These are phyloP conservation scores for Penicillium ochrochloron DNA, from an alignment of 495 filamentous ascomycete species.

Conservation along the genomic window DNA sequence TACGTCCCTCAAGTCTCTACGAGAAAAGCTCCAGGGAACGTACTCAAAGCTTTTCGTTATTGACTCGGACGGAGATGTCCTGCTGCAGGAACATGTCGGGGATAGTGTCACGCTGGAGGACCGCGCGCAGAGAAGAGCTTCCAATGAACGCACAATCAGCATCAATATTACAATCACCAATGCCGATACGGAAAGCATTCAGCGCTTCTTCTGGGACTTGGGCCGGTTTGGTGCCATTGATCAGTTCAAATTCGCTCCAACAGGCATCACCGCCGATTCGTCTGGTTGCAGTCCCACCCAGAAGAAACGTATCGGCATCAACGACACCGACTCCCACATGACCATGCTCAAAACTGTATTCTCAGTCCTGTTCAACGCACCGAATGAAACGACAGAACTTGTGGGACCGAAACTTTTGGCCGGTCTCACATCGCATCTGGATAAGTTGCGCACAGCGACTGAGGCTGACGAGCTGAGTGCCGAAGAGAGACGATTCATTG, in stretches of 20 bases:
- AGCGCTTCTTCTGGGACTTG: slow-evolving; percentile 4
- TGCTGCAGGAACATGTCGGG: background rate
- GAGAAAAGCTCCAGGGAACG: background rate
- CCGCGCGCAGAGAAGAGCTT: background rate
- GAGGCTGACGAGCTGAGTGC: background rate
- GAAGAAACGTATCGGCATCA: background rate
- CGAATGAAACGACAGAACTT: background rate
- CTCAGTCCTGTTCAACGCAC: background rate
- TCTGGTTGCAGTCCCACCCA: background rate
- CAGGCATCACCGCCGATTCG: background rate
- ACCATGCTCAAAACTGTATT: background rate
- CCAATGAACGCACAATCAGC: background rate
- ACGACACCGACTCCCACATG: background rate
- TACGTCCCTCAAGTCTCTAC: background rate
- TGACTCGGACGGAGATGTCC: background rate
- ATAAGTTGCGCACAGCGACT: background rate
- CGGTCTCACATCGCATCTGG: background rate
- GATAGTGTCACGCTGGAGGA: background rate
- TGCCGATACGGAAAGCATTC: background rate
- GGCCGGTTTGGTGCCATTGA: background rate
- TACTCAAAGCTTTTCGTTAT: background rate
- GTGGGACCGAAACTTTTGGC: background rate
- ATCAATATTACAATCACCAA: background rate
- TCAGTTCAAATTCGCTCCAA: slow-evolving; percentile 1
- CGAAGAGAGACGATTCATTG: background rate